phyloP scores from a whole-genome alignment of 768 basidiomycete genomes.

The Boletus sensibilis region DNA sequence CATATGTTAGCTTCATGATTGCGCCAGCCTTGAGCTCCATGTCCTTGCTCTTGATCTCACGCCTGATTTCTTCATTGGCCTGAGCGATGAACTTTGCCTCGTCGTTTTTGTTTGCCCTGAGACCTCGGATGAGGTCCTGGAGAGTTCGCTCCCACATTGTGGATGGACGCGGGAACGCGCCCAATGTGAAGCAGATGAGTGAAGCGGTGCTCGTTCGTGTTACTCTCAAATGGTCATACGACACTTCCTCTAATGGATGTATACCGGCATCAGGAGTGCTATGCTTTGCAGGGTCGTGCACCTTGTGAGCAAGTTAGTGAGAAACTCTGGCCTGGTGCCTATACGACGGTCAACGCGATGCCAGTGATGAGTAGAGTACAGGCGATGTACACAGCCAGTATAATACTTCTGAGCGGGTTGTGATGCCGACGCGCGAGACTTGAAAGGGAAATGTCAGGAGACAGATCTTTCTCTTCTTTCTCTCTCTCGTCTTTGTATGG shows the following conservation, averaged over 20 bases:
- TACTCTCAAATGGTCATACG: no score
- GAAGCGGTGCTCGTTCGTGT: not conserved
- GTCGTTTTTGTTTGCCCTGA: constrained; percentile 94
- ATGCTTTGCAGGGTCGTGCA: not conserved
- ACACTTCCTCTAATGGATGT: no score
- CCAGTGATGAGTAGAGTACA: not conserved
- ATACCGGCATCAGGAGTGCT: not conserved
- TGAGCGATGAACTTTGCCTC: constrained; percentile 89
- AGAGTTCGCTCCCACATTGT: constrained; percentile 95
- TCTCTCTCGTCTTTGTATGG: constrained; percentile 33
- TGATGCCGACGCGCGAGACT: not conserved
- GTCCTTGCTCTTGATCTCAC: constrained; percentile 89
- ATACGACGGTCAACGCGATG: not conserved
- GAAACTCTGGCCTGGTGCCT: no score
- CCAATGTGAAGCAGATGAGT: not conserved
- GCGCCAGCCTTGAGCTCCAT: constrained; percentile 97
- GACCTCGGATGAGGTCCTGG: constrained; percentile 91
- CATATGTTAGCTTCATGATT: constrained; percentile 94
- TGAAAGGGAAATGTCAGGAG: not conserved
- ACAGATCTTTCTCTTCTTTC: not conserved
- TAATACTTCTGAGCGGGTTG: not conserved
- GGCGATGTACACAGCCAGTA: constrained; percentile 1
- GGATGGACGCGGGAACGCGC: not conserved
- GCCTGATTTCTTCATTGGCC: constrained; percentile 91
- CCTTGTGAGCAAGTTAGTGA: no score